Evolutionary conservation across 2,329 filamentous ascomycete species (phyloP), one percentile per base, ranked within the genome.

Genomic region (Aspergillus hortae): DNA sequence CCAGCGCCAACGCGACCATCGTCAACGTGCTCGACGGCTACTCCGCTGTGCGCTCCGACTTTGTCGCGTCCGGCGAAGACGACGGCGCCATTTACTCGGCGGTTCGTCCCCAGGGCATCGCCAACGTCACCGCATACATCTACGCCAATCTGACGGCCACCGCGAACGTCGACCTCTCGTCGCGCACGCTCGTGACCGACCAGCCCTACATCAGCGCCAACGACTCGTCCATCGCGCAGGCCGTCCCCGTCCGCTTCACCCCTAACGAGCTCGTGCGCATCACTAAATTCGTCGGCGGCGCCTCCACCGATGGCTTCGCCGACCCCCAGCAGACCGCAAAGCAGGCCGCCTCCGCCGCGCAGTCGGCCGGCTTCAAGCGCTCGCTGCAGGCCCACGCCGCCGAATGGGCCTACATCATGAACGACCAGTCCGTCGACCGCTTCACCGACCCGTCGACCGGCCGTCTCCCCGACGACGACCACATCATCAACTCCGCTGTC

Each of bases 21-120:
- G 83, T 82, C 11, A 88, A 90, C 66, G 73, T 89, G 0, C 64
- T 90, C 4, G 84, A 90, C 58, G 87, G 87, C 0, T 79, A 81
- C 56, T 81, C 82, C 59, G 86, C 87, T n/a, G 81, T 86, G 7
- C 78, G 86, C 12, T 82, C 85, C 0, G 77, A 82, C 41, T 80
- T 83, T 53, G 77, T 78, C 1, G 74, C 75, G 1, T 87, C 83
- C 23, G 80, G 79, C 1, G 71, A 76, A 35, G 81, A 85, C 36
- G 67, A 75, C 1, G 73, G 77, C 15, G 72, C 80, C 1, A 86
- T 90, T 41, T 89, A 80, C 74, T 79, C 83, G 2, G 80, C 84
- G 1, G 86, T 90, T 2, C 78, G 78, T 23, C 87, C 87, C 0
- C 69, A 74, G 46, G 84, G 85, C 2, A 73, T 89, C 40, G 65